These are phyloP conservation scores for Cnidoscolus chayamansa DNA, from an alignment of 441 rosid genomes.

Conservation along the genomic window DNA sequence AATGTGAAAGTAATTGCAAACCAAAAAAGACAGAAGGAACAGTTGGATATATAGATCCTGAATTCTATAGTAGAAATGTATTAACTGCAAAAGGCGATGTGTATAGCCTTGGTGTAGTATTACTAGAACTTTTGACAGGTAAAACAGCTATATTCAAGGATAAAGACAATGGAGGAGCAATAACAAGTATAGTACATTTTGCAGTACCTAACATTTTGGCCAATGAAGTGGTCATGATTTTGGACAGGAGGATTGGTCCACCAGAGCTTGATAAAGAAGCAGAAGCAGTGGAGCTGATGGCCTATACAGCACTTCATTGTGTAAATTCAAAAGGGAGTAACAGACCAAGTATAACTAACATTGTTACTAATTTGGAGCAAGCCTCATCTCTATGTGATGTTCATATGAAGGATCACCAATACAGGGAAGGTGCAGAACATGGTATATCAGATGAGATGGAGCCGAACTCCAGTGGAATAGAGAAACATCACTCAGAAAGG, in stretches of 20 bases:
- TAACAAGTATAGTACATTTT: constrained; percentile 28
- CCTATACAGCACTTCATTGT: constrained; percentile 70
- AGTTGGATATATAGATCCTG: constrained; percentile 87
- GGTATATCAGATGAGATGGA: background rate
- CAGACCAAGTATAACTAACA: constrained; percentile 60
- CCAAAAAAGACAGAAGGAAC: constrained; percentile 71
- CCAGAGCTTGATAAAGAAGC: constrained; percentile 43
- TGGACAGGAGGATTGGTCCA: constrained; percentile 53
- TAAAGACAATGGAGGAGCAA: background rate
- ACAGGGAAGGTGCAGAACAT: background rate
- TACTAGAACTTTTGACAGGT: background rate
- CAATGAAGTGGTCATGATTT: constrained; percentile 39
- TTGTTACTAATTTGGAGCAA: constrained; percentile 66
- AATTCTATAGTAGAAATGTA: constrained; percentile 61
- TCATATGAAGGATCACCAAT: constrained; percentile 10
- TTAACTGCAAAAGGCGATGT: constrained; percentile 77
- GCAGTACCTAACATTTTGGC: constrained; percentile 47
- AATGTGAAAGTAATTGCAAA: constrained; percentile 31
- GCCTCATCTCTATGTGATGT: constrained; percentile 53
- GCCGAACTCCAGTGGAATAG: background rate
- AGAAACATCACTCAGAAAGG: no score
- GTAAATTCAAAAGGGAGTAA: constrained; percentile 67
- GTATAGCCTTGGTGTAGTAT: constrained; percentile 26
- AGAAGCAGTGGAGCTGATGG: constrained; percentile 79
- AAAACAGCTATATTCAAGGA: background rate